Base-by-base conservation (phyloP, 2,329 filamentous ascomycete genomes). In the Clonostachys sp. region DNA sequence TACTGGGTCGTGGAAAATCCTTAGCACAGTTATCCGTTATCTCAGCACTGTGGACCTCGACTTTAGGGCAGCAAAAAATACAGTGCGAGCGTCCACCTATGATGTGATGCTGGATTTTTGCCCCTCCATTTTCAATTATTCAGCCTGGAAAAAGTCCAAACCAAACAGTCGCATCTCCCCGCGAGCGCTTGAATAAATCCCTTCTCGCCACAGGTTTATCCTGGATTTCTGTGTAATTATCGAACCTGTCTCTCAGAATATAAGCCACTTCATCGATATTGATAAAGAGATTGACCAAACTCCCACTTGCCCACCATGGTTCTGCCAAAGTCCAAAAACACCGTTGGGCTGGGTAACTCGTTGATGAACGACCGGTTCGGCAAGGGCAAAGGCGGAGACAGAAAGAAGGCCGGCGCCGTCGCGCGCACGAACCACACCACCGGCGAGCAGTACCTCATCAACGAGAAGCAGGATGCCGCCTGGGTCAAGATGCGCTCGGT, bases 401-500 rank as follows among this genome's bases (percentile, higher is more conserved):
- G 91, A 65, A 92, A 90, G 70, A 87, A 86, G 64, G 80, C 63
- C 6, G 64, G 67, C 1, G 74, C 70, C 44, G 74, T 82, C 50
- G 78, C 75, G 20, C 83, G 88, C 61, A 87, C 90, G 53, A 84
- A 91, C 65, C 83, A 91, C 60, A 77, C 82, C 24, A 90, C 89
- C 18, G 91, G 90, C 62, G 88, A 95, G 65, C 84, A 85, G 75
- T 99, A 99, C 66, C 84, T 97, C 59, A 94, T 90, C 44, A 96
- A 95, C 65, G 86, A 88, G 54, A 85, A 84, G 57, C 85, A 95
- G 64, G 91, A 97, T 72, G 94, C 92, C 35, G 80, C 89, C 57
- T 99, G 91, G 91, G 90, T 97, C 63, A 99, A 97, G 77, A 97
- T 99, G 94, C 90, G 92, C 73, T 96, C 90, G 66, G 89, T 99